Evolutionary conservation across 2,329 filamentous ascomycete genomes (phyloP).

Genomic region (Cryphonectria carpinicola): DNA sequence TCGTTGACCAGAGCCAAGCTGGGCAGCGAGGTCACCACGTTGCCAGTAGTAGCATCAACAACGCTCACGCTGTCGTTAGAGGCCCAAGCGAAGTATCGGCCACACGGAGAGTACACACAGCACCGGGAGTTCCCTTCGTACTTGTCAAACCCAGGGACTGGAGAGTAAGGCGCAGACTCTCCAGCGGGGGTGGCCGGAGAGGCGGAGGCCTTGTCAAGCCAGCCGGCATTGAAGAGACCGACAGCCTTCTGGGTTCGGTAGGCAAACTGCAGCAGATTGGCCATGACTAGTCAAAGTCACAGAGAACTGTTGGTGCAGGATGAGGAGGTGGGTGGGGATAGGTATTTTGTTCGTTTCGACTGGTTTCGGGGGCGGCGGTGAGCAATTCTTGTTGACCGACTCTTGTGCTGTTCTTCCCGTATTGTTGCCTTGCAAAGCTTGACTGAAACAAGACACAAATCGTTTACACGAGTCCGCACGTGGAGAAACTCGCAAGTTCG

Average conservation of each 20-base stretch:
- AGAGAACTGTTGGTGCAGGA: constrained; percentile 47
- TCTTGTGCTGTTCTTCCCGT: constrained; percentile 5
- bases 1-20: constrained; percentile 83
- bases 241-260: constrained; percentile 97
- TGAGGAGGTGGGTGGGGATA: constrained; percentile 18
- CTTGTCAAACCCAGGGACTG: constrained; percentile 80
- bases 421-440: constrained; percentile 8
- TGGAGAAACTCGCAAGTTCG: constrained; percentile 2
- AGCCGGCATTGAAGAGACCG: constrained; percentile 85
- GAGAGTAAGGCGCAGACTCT: constrained; percentile 72
- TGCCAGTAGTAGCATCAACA: constrained; percentile 77
- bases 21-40: constrained; percentile 73
- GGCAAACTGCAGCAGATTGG: constrained; percentile 90
- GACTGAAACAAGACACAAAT: neutral
- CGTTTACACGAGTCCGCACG: constrained; percentile 2
- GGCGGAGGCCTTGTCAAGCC: constrained; percentile 9
- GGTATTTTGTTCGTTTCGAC: constrained; percentile 22
- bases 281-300: constrained; percentile 95
- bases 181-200: neutral
- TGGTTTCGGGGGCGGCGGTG: constrained; percentile 24
- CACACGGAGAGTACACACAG: constrained; percentile 93
- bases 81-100: constrained; percentile 95
- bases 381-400: constrained; percentile 5
- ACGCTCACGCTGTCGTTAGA: constrained; percentile 85
- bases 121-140: constrained; percentile 94